A percentile compares a stretch with the other conserved stretches of the same genome.
Evolutionary conservation across 1,139 yeast species (phyloP).

Genomic region (Pichia sp.): DNA sequence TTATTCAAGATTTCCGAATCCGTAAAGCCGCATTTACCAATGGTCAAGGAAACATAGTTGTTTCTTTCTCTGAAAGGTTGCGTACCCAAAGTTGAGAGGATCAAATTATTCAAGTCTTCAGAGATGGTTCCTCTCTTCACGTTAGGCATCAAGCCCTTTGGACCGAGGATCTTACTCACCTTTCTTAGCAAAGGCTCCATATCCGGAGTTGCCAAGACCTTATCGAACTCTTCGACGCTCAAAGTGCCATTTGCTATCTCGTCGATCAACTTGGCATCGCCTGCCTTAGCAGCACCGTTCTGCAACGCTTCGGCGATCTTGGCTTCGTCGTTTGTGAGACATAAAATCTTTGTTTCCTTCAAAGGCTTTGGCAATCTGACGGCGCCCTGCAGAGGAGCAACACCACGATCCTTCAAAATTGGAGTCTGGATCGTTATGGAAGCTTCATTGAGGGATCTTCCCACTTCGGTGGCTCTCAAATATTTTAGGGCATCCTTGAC

Average conservation of each 20-base stretch:
- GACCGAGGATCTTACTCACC: conserved; percentile 79
- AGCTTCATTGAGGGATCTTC: conserved; percentile 64
- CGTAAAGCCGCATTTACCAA: conserved; percentile 75
- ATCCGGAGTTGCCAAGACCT: conserved; percentile 83
- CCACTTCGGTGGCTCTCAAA: conserved; percentile 86
- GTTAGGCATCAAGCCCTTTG: conserved; percentile 84
- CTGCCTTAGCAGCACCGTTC: conserved; percentile 59
- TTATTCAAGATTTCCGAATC: conserved; percentile 75
- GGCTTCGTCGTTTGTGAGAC: conserved; percentile 59
- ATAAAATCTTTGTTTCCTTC: conserved; percentile 58
- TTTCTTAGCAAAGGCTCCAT: conserved; percentile 54
- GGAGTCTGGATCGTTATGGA: conserved; percentile 63
- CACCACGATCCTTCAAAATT: conserved; percentile 76
- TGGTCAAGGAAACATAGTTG: conserved; percentile 57
- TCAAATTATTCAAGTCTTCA: conserved; percentile 52
- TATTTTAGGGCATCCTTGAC: conserved; percentile 71
- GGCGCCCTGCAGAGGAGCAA: conserved; percentile 70
- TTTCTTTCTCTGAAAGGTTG: conserved; percentile 69
- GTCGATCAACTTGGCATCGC: conserved; percentile 69
- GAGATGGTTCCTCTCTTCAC: conserved; percentile 84
- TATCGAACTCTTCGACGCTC: conserved; percentile 56
- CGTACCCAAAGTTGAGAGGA: conserved; percentile 58
- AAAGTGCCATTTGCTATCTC: conserved; percentile 49
- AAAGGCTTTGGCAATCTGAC: conserved; percentile 74
- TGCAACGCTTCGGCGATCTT: conserved; percentile 49